Conservation (phyloP, 2,329 filamentous ascomycete genomes). For the Talaromyces pinophilus region DNA sequence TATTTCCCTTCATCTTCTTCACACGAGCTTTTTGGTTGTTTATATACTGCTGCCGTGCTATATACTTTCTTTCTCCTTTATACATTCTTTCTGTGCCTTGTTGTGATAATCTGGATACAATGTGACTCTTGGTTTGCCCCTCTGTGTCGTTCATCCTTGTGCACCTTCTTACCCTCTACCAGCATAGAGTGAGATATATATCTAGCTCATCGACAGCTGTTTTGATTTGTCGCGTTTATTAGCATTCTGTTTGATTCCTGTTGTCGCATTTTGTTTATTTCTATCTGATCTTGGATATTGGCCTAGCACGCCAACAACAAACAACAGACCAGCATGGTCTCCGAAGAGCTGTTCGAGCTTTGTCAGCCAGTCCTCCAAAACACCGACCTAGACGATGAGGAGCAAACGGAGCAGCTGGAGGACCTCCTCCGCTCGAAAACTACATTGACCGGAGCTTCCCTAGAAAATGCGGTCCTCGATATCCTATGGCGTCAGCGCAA, state of each 20-base stretch:
- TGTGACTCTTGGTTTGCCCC: slow-evolving; percentile 22
- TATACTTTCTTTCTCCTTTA: slow-evolving; percentile 1
- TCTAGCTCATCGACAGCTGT: neutral
- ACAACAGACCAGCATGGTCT: slow-evolving; percentile 65
- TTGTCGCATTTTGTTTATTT: neutral
- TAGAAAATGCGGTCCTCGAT: slow-evolving; percentile 85
- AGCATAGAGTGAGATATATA: slow-evolving; percentile 6
- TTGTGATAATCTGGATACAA: slow-evolving; percentile 17
- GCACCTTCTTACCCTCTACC: slow-evolving; percentile 16
- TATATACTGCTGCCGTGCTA: neutral
- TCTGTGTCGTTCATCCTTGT: slow-evolving; percentile 16
- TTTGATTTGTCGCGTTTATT: slow-evolving; percentile 4
- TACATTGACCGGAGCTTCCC: slow-evolving; percentile 66
- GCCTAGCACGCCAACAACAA: neutral
- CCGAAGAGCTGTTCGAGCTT: slow-evolving; percentile 85
- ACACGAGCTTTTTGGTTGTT: neutral
- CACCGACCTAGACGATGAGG: slow-evolving; percentile 77
- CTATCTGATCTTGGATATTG: neutral
- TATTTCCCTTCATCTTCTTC: slow-evolving; percentile 1
- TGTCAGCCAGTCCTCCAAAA: slow-evolving; percentile 83
- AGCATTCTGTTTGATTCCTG: neutral
- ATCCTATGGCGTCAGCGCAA: slow-evolving; percentile 66
- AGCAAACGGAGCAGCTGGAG: slow-evolving; percentile 86
- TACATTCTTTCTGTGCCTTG: neutral
- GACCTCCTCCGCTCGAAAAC: slow-evolving; percentile 77